Evolutionary conservation across 495 filamentous ascomycete genomes (phyloP).

Genomic region (Penicillium samsonianum): DNA sequence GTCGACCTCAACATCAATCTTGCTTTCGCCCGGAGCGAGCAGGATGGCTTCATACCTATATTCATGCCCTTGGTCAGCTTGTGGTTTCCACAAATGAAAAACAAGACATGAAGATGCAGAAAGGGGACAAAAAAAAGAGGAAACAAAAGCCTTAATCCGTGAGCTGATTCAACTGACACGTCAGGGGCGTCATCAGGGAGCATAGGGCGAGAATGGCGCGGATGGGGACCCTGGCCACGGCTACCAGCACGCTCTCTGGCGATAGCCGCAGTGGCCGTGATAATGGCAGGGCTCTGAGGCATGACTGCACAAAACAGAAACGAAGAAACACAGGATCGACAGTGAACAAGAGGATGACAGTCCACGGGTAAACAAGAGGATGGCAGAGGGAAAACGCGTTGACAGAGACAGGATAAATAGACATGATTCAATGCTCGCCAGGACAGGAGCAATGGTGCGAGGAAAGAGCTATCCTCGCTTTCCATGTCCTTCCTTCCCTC

Average conservation of each 20-base stretch:
- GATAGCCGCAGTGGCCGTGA: slow-evolving; percentile 16
- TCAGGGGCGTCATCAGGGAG: slow-evolving; percentile 19
- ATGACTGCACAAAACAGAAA: background rate
- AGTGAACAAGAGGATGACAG: background rate
- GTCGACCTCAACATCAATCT: slow-evolving; percentile 81
- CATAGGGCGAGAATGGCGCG: slow-evolving; percentile 6
- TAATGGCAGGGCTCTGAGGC: background rate
- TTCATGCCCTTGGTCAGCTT: slow-evolving; percentile 10
- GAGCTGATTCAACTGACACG: slow-evolving; percentile 20
- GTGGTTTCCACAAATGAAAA: background rate
- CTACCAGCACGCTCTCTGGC: slow-evolving; percentile 22
- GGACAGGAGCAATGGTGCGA: background rate
- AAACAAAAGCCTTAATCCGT: background rate
- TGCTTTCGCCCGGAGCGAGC: slow-evolving; percentile 83
- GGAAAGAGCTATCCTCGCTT: background rate
- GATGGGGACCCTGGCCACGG: background rate
- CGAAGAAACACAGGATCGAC: background rate
- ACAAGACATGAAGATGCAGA: background rate
- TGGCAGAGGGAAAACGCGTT: background rate
- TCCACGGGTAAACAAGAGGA: background rate
- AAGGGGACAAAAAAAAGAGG: background rate
- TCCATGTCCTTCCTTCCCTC: background rate
- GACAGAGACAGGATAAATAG: background rate
- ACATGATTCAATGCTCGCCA: background rate
- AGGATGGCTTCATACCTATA: slow-evolving; percentile 88